These are phyloP conservation scores for Monosporascus sp. DNA, from an alignment of 2,329 filamentous ascomycete species.

Conservation along the genomic window DNA sequence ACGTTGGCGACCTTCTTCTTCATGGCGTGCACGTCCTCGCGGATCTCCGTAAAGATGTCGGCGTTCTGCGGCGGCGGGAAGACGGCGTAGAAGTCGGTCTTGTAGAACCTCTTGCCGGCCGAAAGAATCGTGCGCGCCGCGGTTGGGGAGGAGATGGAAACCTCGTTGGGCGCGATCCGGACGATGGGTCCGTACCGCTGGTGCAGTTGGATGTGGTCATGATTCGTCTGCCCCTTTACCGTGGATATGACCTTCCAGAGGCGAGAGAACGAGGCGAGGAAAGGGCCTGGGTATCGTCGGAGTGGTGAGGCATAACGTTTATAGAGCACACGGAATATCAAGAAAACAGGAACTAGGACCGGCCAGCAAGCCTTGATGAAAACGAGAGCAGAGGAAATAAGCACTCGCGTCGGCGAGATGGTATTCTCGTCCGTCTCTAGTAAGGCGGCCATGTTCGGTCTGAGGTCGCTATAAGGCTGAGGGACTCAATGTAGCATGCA, in stretches of 20 bases:
- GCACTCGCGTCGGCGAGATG: slow-evolving; percentile 20
- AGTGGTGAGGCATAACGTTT: slow-evolving; percentile 29
- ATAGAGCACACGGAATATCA: slow-evolving; percentile 23
- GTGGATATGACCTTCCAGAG: slow-evolving; percentile 38
- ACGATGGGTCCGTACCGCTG: slow-evolving; percentile 41
- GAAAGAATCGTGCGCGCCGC: slow-evolving; percentile 39
- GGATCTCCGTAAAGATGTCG: slow-evolving; percentile 52
- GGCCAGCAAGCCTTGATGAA: slow-evolving; percentile 27
- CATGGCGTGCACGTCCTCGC: slow-evolving; percentile 47
- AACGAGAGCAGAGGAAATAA: slow-evolving; percentile 24
- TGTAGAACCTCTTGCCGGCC: slow-evolving; percentile 47
- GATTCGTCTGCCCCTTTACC: slow-evolving; percentile 33
- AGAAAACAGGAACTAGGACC: slow-evolving; percentile 22
- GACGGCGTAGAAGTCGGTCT: slow-evolving; percentile 47
- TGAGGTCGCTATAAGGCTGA: slow-evolving; percentile 3
- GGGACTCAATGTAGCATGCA: background rate
- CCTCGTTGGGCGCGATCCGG: slow-evolving; percentile 43
- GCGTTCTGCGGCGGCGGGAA: slow-evolving; percentile 52
- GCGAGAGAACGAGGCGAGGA: slow-evolving; percentile 25
- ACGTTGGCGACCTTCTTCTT: slow-evolving; percentile 50
- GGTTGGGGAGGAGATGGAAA: slow-evolving; percentile 40
- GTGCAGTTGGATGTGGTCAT: slow-evolving; percentile 39
- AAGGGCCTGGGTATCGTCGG: slow-evolving; percentile 22
- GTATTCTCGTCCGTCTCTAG: slow-evolving; percentile 15
- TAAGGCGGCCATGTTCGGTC: slow-evolving; percentile 5